Evolutionary conservation across 1,284 basidiomycete genomes (phyloP).

Genomic region (Coniferiporia sulphurascens): DNA sequence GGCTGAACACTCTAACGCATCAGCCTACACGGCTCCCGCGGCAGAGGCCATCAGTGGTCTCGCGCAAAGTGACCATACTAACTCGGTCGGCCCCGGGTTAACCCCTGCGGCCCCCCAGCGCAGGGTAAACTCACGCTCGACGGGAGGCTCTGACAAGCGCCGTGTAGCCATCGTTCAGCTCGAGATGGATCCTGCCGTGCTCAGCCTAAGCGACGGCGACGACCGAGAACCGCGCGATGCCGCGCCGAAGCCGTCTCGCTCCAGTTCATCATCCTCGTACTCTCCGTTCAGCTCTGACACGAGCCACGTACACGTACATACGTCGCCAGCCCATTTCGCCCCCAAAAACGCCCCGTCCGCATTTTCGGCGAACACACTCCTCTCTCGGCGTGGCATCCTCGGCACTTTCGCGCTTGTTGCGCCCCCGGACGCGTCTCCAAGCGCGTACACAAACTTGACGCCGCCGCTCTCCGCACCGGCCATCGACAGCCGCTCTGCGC

Average conservation of each 20-base stretch:
- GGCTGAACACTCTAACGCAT: neutral
- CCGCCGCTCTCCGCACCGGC: slow-evolving; percentile 17
- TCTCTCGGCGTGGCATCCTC: slow-evolving; percentile 53
- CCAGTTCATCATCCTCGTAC: slow-evolving; percentile 2
- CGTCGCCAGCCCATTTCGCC: neutral
- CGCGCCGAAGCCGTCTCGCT: slow-evolving; percentile 24
- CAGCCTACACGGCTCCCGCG: neutral
- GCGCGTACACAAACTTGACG: slow-evolving; percentile 14
- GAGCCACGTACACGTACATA: neutral
- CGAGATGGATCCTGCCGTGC: slow-evolving; percentile 42
- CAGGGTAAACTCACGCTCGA: slow-evolving; percentile 47
- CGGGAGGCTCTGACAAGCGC: slow-evolving; percentile 58
- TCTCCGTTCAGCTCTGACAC: neutral
- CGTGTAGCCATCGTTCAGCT: slow-evolving; percentile 52
- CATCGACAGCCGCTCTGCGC: neutral
- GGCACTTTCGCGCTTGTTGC: slow-evolving; percentile 33
- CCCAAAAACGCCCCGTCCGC: no score
- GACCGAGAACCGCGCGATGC: slow-evolving; percentile 23
- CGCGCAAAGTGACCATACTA: neutral
- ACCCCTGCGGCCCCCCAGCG: slow-evolving; percentile 15
- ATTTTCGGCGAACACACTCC: slow-evolving; percentile 14
- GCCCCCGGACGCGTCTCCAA: slow-evolving; percentile 18
- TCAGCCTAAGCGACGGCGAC: slow-evolving; percentile 19
- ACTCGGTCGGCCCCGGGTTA: neutral
- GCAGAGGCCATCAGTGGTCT: neutral